Evolutionary conservation across 805 yeast species (phyloP), one percentile per base, ranked within the genome.

Genomic region (Yamadazyma philogaea): DNA sequence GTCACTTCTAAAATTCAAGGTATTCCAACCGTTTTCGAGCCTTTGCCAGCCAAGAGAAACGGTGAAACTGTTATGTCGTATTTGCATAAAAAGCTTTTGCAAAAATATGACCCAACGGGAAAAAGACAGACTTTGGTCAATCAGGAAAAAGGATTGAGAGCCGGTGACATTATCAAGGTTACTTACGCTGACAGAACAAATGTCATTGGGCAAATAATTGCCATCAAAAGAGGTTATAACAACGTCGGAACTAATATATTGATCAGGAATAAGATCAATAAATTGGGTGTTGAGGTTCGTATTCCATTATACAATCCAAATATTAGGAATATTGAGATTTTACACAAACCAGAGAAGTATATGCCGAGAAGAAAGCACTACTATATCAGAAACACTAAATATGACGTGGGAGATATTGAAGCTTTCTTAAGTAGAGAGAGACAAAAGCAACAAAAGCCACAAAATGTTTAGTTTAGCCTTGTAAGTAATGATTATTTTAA

Each of bases 161-260:
- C 95, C 0, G 97, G 96, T 11, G 97, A 90, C 59, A 72, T 87
- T 21, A 79, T 90, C 30, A 78, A 85, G 48, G 84, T 90, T 3
- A 78, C 80, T 24, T 88, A 85, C 59, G 73, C 73, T 54, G 79
- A 78, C 52, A 79, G 83, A 59, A 78, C 83, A 42, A 77, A 78
- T 19, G 82, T 87, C 49, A 72, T 80, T 17, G 99, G 98, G 4
- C 83, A 83, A 60, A 78, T 89, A 1, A 66, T 91, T 42, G 89
- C 86, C 41, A 74, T 89, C 43, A 84, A 84, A 57, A 77, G 90
- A 57, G 64, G 65, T 24, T 61, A 55, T 22, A 74, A 79, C 48
- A 82, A 80, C 30, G 66, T 85, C 34, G 88, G 86, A 34, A 77
- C 95, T 14, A 83, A 85, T 46, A 65, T 91, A n/a, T 67, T 87